These are phyloP conservation scores for Viola pubescens DNA, from an alignment of 441 rosid species.

Conservation along the genomic window DNA sequence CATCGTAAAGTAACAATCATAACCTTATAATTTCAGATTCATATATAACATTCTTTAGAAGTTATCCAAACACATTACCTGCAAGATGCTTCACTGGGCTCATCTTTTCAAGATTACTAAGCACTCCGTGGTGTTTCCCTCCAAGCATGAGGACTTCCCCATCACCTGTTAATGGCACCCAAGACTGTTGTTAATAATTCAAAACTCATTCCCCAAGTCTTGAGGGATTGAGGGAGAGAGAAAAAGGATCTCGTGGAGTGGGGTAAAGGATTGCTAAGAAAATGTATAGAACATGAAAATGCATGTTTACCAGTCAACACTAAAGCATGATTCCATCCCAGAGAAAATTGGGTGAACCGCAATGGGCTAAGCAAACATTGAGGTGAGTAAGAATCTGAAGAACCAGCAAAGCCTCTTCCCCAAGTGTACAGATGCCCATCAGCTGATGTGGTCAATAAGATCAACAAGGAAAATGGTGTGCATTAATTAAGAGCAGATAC, in stretches of 20 bases:
- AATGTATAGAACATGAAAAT: background rate
- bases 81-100: constrained; percentile 23
- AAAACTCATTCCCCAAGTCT: background rate
- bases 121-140: constrained; percentile 42
- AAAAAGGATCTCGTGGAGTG: background rate
- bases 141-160: constrained; percentile 61
- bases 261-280: background rate
- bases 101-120: constrained; percentile 36
- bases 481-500: no score
- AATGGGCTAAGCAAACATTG: constrained; percentile 29
- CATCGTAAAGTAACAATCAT: background rate
- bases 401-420: constrained; percentile 71
- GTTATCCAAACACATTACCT: constrained; percentile 24
- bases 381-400: constrained; percentile 41
- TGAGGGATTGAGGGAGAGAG: background rate
- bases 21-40: background rate
- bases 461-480: background rate
- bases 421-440: constrained; percentile 53
- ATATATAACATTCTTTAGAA: background rate
- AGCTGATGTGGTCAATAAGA: constrained; percentile 27
- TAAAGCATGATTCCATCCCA: constrained; percentile 85
- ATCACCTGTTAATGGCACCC: constrained; percentile 35
- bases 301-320: constrained; percentile 42
- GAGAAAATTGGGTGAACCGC: constrained; percentile 30
- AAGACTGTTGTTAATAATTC: background rate